Evolutionary conservation across 1,284 basidiomycete genomes (phyloP).

Genomic region (Coniferiporia weirii): DNA sequence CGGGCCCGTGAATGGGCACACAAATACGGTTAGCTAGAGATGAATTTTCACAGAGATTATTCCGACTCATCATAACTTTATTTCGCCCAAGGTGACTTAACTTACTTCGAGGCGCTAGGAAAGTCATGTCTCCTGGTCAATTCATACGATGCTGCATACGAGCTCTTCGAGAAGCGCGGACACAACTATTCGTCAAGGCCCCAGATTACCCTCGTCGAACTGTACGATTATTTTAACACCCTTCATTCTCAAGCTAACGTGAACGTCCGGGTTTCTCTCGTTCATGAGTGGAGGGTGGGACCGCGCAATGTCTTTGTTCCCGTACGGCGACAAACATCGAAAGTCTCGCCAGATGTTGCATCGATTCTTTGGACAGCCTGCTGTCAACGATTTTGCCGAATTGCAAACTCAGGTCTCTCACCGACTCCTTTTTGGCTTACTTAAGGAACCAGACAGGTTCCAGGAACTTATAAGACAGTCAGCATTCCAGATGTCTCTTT

Average conservation of each 20-base stretch:
- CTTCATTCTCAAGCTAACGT: neutral
- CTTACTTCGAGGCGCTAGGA: constrained; percentile 6
- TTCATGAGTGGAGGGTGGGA: constrained; percentile 1
- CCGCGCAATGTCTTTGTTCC: constrained; percentile 1
- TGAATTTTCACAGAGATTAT: neutral
- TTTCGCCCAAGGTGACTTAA: neutral
- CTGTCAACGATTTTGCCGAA: neutral
- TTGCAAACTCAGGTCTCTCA: neutral
- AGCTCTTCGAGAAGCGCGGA: constrained; percentile 13
- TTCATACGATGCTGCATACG: constrained; percentile 11
- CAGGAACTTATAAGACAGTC: neutral
- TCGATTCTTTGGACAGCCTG: constrained; percentile 7
- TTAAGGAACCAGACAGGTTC: neutral
- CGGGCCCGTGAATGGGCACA: constrained; percentile 37
- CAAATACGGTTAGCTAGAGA: constrained; percentile 31
- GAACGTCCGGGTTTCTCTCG: neutral
- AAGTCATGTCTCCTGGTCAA: constrained; percentile 10
- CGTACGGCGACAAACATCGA: constrained; percentile 1
- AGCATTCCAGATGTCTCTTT: neutral
- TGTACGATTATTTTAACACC: neutral
- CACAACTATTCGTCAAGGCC: constrained; percentile 12
- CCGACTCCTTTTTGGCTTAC: neutral
- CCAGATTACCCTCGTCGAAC: constrained; percentile 1
- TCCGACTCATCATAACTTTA: neutral
- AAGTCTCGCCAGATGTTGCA: constrained; percentile 7